Conservation (phyloP, 257 asterid genomes). For the Jasminum sambac region DNA sequence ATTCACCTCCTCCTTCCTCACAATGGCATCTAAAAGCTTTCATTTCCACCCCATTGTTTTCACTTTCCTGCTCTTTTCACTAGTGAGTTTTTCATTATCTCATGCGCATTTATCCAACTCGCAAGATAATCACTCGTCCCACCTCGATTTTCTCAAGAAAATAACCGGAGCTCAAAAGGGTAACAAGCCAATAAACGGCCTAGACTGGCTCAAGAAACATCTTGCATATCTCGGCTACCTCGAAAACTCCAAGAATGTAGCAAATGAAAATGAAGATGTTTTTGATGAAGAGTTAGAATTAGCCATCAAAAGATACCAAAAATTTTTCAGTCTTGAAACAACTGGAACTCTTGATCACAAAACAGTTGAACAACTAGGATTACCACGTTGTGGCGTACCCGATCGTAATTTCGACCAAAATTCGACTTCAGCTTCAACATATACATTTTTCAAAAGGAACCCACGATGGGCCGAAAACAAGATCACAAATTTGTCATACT, state of each 20-base stretch:
- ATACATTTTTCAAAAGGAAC: constrained; percentile 20
- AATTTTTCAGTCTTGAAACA: not conserved
- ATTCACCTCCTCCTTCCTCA: too few relatives aligned
- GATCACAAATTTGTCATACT: constrained; percentile 21
- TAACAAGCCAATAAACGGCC: not conserved
- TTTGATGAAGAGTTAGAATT: not conserved
- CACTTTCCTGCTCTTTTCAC: not conserved
- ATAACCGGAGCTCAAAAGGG: not conserved
- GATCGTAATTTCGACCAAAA: not conserved
- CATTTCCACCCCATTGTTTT: too few relatives aligned
- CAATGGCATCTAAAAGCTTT: too few relatives aligned
- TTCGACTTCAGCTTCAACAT: not conserved
- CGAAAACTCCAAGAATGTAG: not conserved
- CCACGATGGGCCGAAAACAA: constrained; percentile 26
- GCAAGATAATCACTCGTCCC: not conserved
- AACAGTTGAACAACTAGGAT: constrained; percentile 16
- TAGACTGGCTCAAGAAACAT: not conserved
- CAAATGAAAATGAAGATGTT: not conserved
- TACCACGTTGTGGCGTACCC: constrained; percentile 31
- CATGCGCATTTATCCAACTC: not conserved
- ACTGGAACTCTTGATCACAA: not conserved
- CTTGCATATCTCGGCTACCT: constrained; percentile 2
- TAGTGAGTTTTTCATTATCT: too few relatives aligned
- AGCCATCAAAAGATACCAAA: not conserved
- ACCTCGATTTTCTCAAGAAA: not conserved